A percentile compares a stretch with the other conserved stretches of the same genome.
Evolutionary conservation across 2,329 filamentous ascomycete genomes (phyloP).

Genomic region (Aspergillus glaucus): DNA sequence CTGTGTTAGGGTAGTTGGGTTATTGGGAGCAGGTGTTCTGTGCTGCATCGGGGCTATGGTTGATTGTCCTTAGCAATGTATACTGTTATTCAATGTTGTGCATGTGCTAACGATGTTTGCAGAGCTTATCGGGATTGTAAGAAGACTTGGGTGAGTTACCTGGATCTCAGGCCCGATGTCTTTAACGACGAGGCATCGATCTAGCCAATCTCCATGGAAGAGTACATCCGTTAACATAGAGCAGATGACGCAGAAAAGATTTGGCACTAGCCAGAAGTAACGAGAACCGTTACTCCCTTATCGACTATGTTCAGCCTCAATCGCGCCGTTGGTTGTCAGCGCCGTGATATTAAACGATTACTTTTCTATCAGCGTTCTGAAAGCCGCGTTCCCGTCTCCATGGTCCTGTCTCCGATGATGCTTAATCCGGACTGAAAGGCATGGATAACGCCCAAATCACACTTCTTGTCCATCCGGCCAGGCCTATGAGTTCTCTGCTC

Average conservation of each 20-base stretch:
- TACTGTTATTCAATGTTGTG: neutral
- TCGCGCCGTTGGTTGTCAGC: too few species aligned
- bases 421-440: too few species aligned
- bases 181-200: neutral
- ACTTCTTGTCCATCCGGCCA: neutral
- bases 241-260: slow-evolving; percentile 27
- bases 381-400: too few species aligned
- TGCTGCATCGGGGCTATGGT: neutral
- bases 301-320: neutral
- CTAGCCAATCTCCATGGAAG: neutral
- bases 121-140: slow-evolving; percentile 94
- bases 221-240: neutral
- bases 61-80: neutral
- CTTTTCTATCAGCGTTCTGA: too few species aligned
- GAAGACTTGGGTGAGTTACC: slow-evolving; percentile 72
- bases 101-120: slow-evolving; percentile 2
- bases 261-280: neutral
- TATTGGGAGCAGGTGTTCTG: neutral
- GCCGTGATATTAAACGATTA: too few species aligned
- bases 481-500: neutral
- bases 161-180: neutral
- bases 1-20: neutral
- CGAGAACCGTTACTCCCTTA: neutral
- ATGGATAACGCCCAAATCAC: neutral
- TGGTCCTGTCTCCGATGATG: too few species aligned